Conservation (phyloP, 352 stramenopile species). For the Globisporangium recalcitrans region DNA sequence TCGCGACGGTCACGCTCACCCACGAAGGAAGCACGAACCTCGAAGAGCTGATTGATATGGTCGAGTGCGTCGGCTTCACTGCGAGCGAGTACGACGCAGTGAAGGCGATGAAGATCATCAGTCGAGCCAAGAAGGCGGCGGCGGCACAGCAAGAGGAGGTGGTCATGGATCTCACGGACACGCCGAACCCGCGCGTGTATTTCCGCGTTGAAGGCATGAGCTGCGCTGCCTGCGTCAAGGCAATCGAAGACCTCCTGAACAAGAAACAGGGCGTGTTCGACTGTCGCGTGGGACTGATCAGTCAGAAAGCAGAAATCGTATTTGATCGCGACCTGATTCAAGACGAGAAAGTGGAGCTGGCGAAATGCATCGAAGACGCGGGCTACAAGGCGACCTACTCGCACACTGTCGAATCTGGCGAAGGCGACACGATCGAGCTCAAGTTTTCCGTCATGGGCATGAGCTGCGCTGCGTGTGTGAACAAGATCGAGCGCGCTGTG, state of each 20-base stretch:
- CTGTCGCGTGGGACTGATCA: conserved; percentile 80
- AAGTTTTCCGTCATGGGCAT: conserved; percentile 75
- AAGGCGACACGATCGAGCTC: conserved; percentile 76
- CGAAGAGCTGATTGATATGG: conserved; percentile 67
- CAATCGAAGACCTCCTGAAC: conserved; percentile 75
- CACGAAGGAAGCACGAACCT: conserved; percentile 41
- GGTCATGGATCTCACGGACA: conserved; percentile 28
- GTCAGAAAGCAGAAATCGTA: conserved; percentile 78
- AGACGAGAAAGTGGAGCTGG: conserved; percentile 40
- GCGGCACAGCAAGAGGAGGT: conserved; percentile 26
- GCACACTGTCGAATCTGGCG: conserved; percentile 64
- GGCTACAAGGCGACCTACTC: conserved; percentile 79
- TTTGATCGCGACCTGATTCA: conserved; percentile 74
- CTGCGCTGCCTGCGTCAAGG: conserved; percentile 83
- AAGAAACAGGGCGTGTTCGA: conserved; percentile 61
- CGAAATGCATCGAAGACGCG: conserved; percentile 63
- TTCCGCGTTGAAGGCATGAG: conserved; percentile 86
- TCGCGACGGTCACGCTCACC: conserved; percentile 51
- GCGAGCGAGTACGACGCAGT: conserved; percentile 52
- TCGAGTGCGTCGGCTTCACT: conserved; percentile 70
- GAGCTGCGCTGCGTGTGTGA: conserved; percentile 52
- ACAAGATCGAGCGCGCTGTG: conserved; percentile 65
- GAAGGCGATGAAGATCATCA: conserved; percentile 49
- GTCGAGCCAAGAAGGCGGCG: conserved; percentile 33
- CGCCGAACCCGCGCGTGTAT: conserved; percentile 58